Evolutionary conservation across 306 rosid species (phyloP).

Genomic region (Betula pendula): DNA sequence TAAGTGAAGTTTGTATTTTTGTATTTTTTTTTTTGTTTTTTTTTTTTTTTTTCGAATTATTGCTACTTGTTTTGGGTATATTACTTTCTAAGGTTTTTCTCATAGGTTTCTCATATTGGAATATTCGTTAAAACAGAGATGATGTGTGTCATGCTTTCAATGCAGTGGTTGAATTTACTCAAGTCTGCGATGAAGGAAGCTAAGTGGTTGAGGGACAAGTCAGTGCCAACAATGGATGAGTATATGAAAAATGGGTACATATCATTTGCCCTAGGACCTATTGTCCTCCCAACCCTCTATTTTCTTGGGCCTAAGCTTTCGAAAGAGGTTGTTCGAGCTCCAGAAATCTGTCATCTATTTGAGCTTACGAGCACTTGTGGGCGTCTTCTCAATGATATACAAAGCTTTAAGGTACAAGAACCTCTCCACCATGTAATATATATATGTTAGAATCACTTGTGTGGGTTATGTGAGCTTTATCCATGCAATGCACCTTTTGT

Average conservation of each 20-base stretch:
- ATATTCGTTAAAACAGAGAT: neutral
- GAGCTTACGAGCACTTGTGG: constrained; percentile 63
- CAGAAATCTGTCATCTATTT: constrained; percentile 48
- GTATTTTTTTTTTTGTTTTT: too few species aligned
- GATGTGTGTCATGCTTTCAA: constrained; percentile 17
- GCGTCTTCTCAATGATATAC: constrained; percentile 75
- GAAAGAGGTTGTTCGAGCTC: constrained; percentile 32
- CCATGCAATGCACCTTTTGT: too few species aligned
- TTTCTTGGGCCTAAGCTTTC: constrained; percentile 77
- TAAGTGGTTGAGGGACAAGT: constrained; percentile 55
- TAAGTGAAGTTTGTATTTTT: too few species aligned
- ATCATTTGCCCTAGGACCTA: constrained; percentile 77
- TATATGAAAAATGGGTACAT: constrained; percentile 65
- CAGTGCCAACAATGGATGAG: constrained; percentile 60
- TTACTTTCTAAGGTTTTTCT: neutral
- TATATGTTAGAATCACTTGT: too few species aligned
- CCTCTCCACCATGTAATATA: neutral
- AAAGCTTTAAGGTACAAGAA: constrained; percentile 50
- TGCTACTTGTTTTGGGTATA: constrained; percentile 2
- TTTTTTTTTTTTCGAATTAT: constrained; percentile 17
- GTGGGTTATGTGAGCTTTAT: too few species aligned
- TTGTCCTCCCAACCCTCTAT: constrained; percentile 75
- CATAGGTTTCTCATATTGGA: neutral
- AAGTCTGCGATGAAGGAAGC: constrained; percentile 72
- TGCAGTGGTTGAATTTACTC: constrained; percentile 77